Conservation (phyloP, 2,329 filamentous ascomycete genomes). For the Colletotrichum sp. region DNA sequence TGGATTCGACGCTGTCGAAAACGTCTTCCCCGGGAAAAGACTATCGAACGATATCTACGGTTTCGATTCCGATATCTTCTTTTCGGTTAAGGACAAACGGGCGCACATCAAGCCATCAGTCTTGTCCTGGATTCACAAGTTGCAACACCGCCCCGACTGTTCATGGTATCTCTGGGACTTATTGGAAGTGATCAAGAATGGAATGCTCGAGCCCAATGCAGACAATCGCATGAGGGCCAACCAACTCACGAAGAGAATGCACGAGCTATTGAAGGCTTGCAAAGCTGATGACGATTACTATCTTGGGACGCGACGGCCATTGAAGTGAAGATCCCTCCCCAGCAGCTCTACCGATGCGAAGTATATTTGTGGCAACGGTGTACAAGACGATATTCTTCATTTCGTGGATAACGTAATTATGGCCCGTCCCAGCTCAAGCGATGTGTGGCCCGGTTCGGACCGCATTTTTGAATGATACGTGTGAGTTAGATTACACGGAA, state of each 20-base stretch:
- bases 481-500: not conserved
- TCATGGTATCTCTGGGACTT: not conserved
- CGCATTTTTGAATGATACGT: not conserved
- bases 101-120: not conserved
- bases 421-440: too few species aligned
- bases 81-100: not conserved
- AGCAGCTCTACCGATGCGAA: too few species aligned
- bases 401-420: too few species aligned
- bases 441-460: too few species aligned
- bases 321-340: not conserved
- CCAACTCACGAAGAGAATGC: not conserved
- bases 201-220: not conserved
- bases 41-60: not conserved
- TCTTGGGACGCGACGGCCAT: not conserved
- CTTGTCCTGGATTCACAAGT: not conserved
- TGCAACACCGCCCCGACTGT: not conserved
- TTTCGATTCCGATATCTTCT: conserved; percentile 1
- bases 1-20: conserved; percentile 23
- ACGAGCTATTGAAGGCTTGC: not conserved
- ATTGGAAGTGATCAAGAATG: not conserved
- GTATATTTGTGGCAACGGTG: too few species aligned
- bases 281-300: not conserved
- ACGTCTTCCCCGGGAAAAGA: conserved; percentile 13
- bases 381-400: too few species aligned
- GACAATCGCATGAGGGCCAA: not conserved